phyloP scores from a whole-genome alignment of 305 asterid genomes.

The Coffea humblotiana region DNA sequence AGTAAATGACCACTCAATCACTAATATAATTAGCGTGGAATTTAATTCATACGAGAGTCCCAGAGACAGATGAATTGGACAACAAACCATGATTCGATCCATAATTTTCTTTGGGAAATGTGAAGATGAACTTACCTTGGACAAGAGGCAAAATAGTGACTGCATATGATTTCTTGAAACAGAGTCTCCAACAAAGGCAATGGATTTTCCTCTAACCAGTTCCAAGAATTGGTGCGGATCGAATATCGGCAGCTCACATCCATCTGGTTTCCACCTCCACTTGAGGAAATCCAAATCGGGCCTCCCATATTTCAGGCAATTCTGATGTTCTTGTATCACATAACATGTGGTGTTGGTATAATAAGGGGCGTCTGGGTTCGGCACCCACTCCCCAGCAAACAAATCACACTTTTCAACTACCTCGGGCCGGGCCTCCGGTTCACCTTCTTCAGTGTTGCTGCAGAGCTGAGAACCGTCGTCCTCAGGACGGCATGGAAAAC shows the following conservation, averaged over 20 bases:
- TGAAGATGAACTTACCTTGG: slow-evolving; percentile 45
- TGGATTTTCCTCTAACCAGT: slow-evolving; percentile 62
- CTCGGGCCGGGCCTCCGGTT: no score
- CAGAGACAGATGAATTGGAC: no score
- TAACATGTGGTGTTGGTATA: slow-evolving; percentile 66
- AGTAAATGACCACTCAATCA: no score
- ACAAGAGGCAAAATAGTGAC: slow-evolving; percentile 76
- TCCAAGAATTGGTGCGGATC: slow-evolving; percentile 55
- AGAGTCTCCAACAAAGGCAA: slow-evolving; percentile 90
- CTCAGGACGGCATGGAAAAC: neutral
- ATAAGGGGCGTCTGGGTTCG: slow-evolving; percentile 58
- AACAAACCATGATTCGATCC: no score
- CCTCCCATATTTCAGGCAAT: slow-evolving; percentile 76
- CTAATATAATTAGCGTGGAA: no score
- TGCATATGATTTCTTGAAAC: slow-evolving; percentile 88
- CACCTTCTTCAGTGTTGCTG: neutral
- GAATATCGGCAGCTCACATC: slow-evolving; percentile 59
- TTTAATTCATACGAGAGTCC: no score
- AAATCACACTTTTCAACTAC: slow-evolving; percentile 42
- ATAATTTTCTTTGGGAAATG: neutral
- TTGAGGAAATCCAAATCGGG: slow-evolving; percentile 65
- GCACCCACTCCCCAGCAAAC: slow-evolving; percentile 79
- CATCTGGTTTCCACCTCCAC: slow-evolving; percentile 92
- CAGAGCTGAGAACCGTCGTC: neutral
- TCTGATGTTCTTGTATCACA: slow-evolving; percentile 80